phyloP scores from a whole-genome alignment of 1,284 basidiomycete genomes.

The Paramarasmius palmivorus region DNA sequence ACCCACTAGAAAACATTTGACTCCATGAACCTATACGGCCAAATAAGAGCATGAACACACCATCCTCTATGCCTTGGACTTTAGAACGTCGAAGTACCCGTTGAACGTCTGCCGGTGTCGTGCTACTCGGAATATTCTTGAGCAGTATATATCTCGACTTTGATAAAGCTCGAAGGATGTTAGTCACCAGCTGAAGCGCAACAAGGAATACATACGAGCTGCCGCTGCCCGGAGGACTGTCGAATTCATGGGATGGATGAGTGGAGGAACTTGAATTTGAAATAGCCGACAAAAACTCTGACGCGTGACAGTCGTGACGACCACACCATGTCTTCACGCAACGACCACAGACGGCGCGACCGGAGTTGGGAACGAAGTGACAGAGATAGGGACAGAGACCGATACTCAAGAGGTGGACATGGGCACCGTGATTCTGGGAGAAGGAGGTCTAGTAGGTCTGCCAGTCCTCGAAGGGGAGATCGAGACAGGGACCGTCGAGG shows the following conservation, averaged over 20 bases:
- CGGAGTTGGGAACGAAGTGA: constrained; percentile 68
- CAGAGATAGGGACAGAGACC: constrained; percentile 44
- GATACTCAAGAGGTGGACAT: constrained; percentile 36
- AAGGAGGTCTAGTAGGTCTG: constrained; percentile 62
- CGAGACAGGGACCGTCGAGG: constrained; percentile 46
- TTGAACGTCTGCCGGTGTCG: constrained; percentile 56
- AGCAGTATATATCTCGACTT: constrained; percentile 43
- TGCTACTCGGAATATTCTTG: constrained; percentile 48
- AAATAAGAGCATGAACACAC: constrained; percentile 33
- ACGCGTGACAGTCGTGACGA: not conserved
- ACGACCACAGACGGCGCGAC: constrained; percentile 61
- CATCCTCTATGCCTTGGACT: constrained; percentile 52
- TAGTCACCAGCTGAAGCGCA: not conserved
- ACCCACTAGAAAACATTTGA: constrained; percentile 40
- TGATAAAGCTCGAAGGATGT: constrained; percentile 12
- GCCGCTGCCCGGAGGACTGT: too few relatives aligned
- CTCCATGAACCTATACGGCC: not conserved
- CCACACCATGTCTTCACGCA: constrained; percentile 41
- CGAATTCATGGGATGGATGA: too few relatives aligned
- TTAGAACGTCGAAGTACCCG: constrained; percentile 47
- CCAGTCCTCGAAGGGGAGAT: constrained; percentile 61
- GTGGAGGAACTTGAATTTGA: not conserved
- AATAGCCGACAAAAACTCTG: not conserved
- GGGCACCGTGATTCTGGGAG: constrained; percentile 46
- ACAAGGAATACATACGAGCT: too few relatives aligned